Base-by-base conservation (phyloP, 2,329 filamentous ascomycete species). In the Akanthomyces muscarius region DNA sequence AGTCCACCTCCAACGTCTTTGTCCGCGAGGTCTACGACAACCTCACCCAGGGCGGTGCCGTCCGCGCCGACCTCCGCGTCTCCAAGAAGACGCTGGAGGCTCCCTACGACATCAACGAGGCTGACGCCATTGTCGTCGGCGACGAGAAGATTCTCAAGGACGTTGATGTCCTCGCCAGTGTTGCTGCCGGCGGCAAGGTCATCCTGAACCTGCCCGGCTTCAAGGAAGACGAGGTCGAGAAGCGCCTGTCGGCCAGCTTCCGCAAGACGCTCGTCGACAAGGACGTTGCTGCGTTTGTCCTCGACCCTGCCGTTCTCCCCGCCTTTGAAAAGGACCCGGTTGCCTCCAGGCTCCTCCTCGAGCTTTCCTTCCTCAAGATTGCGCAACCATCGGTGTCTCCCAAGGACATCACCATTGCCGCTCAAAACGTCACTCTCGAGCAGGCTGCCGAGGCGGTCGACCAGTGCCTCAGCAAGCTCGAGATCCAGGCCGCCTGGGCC, bases 191-290 rank as follows among this genome's bases (percentile, higher is more conserved):
- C 60, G 90, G 89, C 61, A 89, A 87, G 66, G 76, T 97, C 51
- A 83, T 97, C 62, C 71, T 97, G 48, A 90, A 88, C 71, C 83
- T 95, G 28, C 83, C 91, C 33, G 88, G 87, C 68, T 86, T 91
- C 74, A 97, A 96, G 78, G 86, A 92, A 58, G 94, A 96, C 51
- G 92, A 97, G 42, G 75, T 93, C 7, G 94, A 98, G 80, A 96
- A 96, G 84, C 88, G 90, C 69, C 80, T 99, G 6, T 86, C 91
- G 2, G 81, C 83, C 44, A 74, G 80, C 53, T 85, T 95, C 67
- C 88, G 90, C 72, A 91, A 90, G 76, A 81, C 83, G 16, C 77
- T 97, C 57, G 85, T 86, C 61, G 81, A 86, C 70, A 91, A 90
- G 75, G 82, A 83, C 41, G 80, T 93, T 41, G 79, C 88, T 66